A percentile compares a stretch with the other conserved stretches of the same genome.
Evolutionary conservation across 495 filamentous ascomycete genomes (phyloP).

Genomic region (Astrothelium subdiscretum): DNA sequence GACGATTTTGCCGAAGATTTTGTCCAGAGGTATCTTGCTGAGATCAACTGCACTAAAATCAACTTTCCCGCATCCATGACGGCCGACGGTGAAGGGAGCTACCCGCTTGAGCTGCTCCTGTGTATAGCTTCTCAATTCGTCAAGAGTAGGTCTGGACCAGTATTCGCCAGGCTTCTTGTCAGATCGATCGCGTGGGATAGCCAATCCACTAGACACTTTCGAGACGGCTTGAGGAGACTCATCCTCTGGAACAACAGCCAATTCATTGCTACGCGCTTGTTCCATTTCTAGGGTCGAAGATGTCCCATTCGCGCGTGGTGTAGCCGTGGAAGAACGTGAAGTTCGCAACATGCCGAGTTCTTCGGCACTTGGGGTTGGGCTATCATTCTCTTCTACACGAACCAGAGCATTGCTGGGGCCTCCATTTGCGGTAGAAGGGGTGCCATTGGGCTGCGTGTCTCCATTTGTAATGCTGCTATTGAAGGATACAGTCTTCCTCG

Average conservation of each 20-base stretch:
- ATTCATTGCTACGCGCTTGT: constrained; percentile 60
- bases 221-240: constrained; percentile 29
- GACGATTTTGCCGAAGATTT: constrained; percentile 62
- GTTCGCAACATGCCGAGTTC: constrained; percentile 59
- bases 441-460: not conserved
- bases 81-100: constrained; percentile 64
- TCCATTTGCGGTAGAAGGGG: not conserved
- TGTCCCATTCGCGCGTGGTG: constrained; percentile 36
- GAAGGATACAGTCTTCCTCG: constrained; percentile 85
- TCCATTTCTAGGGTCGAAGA: constrained; percentile 52
- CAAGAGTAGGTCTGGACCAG: constrained; percentile 65
- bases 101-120: constrained; percentile 61
- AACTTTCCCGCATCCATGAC: constrained; percentile 65
- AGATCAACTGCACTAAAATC: constrained; percentile 77
- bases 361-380: constrained; percentile 46
- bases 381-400: constrained; percentile 27
- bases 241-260: constrained; percentile 70
- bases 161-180: constrained; percentile 62
- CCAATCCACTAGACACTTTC: constrained; percentile 4
- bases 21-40: constrained; percentile 54
- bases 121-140: constrained; percentile 63
- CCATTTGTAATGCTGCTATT: constrained; percentile 42
- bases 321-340: constrained; percentile 20
- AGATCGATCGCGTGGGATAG: constrained; percentile 11
- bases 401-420: constrained; percentile 33